phyloP scores from a whole-genome alignment of 2,329 filamentous ascomycete genomes.

The Epichloe scottii region DNA sequence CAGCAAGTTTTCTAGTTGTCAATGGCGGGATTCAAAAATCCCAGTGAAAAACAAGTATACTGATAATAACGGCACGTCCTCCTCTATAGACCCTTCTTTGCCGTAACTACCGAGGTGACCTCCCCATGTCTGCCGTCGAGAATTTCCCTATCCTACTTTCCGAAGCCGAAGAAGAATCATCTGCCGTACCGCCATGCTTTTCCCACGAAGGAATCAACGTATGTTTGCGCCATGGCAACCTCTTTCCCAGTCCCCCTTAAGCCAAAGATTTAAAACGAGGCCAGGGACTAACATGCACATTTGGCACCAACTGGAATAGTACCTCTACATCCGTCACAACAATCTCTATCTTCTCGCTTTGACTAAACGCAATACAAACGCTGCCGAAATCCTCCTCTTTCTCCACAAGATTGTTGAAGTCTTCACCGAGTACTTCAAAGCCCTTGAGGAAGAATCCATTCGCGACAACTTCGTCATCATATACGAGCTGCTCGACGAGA shows the following conservation, averaged over 20 bases:
- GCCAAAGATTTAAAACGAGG: not conserved
- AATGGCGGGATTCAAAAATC: no score
- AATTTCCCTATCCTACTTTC: conserved; percentile 92
- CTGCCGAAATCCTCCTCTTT: conserved; percentile 95
- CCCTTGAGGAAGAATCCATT: conserved; percentile 95
- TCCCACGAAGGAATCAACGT: conserved; percentile 98
- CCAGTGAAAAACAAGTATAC: not conserved
- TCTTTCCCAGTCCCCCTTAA: not conserved
- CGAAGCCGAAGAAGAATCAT: conserved; percentile 98
- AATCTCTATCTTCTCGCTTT: conserved; percentile 96
- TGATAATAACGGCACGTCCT: not conserved
- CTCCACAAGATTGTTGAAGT: conserved; percentile 97
- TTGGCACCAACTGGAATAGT: conserved; percentile 37
- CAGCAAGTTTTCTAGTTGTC: not conserved
- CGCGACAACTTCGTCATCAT: conserved; percentile 99
- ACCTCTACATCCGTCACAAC: conserved; percentile 98
- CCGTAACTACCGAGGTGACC: conserved; percentile 95
- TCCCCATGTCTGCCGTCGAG: conserved; percentile 98
- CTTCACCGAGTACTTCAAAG: conserved; percentile 99
- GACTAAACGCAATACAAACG: conserved; percentile 98
- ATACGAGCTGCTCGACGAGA: conserved; percentile 96
- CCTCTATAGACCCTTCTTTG: conserved; percentile 77
- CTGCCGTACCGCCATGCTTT: conserved; percentile 93
- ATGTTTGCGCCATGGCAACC: conserved; percentile 23
- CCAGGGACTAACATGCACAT: conserved; percentile 3